Percentiles rank a stretch among this genome's conserved stretches.
Conservation (phyloP, 169 alveolate species). For the Fabrea salina region DNA sequence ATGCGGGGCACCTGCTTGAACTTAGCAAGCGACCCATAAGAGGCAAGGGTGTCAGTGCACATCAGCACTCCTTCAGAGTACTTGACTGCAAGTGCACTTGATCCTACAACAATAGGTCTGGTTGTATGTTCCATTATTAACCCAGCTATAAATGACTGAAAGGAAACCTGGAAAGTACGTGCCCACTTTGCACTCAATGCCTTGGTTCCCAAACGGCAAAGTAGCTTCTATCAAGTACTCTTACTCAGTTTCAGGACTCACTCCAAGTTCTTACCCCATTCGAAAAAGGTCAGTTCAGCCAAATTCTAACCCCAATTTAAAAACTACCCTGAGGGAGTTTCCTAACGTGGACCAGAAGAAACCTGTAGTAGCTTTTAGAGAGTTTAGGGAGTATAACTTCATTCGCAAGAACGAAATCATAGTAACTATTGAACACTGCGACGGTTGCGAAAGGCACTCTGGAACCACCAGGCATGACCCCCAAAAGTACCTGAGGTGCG, state of each 20-base stretch:
- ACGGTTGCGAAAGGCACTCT: conserved; percentile 51
- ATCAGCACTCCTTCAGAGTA: conserved; percentile 69
- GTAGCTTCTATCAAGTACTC: conserved; percentile 26
- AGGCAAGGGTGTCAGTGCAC: conserved; percentile 65
- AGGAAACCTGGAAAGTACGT: not conserved
- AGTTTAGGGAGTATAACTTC: conserved; percentile 55
- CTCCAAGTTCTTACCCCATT: conserved; percentile 7
- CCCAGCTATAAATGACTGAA: conserved; percentile 13
- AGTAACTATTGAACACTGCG: conserved; percentile 55
- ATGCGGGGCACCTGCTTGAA: conserved; percentile 59
- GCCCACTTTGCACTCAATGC: conserved; percentile 6
- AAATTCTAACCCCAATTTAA: not conserved
- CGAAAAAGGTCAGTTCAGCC: not conserved
- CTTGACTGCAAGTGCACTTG: conserved; percentile 57
- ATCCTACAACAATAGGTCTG: conserved; percentile 62
- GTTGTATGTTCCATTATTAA: no score
- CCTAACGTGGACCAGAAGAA: conserved; percentile 2
- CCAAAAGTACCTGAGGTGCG: conserved; percentile 41
- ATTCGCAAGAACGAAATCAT: conserved; percentile 54
- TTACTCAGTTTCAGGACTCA: conserved; percentile 16
- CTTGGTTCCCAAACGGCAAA: conserved; percentile 26
- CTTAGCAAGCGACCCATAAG: conserved; percentile 62
- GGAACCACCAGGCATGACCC: conserved; percentile 48
- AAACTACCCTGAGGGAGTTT: not conserved
- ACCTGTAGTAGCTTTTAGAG: not conserved